These are phyloP conservation scores for Candida vaughaniae DNA, from an alignment of 805 yeast genomes.

Conservation along the genomic window DNA sequence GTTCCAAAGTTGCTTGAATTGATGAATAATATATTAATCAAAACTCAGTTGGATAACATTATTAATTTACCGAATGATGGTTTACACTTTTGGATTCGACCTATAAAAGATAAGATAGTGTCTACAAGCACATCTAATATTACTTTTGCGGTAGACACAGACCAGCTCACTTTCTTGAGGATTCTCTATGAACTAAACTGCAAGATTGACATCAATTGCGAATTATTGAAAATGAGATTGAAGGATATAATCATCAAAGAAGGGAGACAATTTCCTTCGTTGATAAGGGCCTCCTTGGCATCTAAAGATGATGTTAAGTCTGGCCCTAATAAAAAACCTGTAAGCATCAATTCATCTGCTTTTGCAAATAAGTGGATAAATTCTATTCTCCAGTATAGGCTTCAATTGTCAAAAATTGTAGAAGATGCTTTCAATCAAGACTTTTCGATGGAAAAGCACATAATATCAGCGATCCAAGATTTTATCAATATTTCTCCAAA, in stretches of 20 bases:
- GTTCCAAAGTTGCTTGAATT: conserved; percentile 52
- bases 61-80: conserved; percentile 54
- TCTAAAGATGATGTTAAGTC: background rate
- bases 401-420: conserved; percentile 49
- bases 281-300: conserved; percentile 16
- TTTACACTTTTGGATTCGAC: conserved; percentile 53
- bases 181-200: conserved; percentile 50
- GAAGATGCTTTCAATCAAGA: conserved; percentile 50
- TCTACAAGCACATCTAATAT: background rate
- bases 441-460: conserved; percentile 48
- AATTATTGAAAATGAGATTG: conserved; percentile 48
- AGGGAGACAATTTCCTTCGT: conserved; percentile 39
- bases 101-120: conserved; percentile 22
- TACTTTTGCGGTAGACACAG: conserved; percentile 6
- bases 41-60: conserved; percentile 55
- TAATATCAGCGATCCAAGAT: conserved; percentile 60
- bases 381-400: conserved; percentile 50
- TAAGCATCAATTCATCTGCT: conserved; percentile 33
- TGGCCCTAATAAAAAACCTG: conserved; percentile 6
- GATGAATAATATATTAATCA: conserved; percentile 59
- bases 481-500: conserved; percentile 48
- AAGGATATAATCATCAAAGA: conserved; percentile 40
- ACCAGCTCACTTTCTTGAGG: conserved; percentile 39
- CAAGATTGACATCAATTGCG: conserved; percentile 54
- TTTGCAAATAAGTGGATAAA: conserved; percentile 72